phyloP scores from a whole-genome alignment of 2,329 filamentous ascomycete genomes.

The Ilyonectria robusta region DNA sequence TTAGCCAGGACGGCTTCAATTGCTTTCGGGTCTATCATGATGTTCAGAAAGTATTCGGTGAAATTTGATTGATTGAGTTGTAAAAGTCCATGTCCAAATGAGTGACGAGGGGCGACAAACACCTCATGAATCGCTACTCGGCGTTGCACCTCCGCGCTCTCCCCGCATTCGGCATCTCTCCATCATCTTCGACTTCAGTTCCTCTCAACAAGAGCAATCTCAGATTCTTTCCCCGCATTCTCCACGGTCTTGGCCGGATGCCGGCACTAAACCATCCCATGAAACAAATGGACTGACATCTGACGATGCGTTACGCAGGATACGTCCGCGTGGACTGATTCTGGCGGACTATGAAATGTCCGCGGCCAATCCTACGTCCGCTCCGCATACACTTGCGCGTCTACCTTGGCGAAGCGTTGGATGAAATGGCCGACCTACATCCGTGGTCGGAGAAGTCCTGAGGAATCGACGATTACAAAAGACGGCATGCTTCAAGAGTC shows the following conservation, averaged over 20 bases:
- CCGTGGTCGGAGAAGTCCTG: constrained; percentile 13
- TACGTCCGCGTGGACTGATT: constrained; percentile 5
- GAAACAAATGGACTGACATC: constrained; percentile 16
- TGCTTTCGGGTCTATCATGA: constrained; percentile 43
- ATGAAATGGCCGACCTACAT: constrained; percentile 32
- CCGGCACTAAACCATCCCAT: neutral
- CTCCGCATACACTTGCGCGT: neutral
- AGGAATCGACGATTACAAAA: constrained; percentile 31
- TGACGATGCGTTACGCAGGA: neutral
- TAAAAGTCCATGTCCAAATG: neutral
- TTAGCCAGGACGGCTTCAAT: constrained; percentile 37
- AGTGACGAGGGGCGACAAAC: neutral
- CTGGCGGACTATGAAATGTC: constrained; percentile 30
- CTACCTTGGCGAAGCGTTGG: constrained; percentile 25
- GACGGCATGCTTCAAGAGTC: constrained; percentile 18
- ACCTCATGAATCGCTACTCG: neutral
- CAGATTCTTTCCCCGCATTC: neutral
- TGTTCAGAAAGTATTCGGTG: neutral
- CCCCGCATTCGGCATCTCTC: constrained; percentile 14
- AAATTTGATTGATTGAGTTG: neutral
- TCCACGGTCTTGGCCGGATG: neutral
- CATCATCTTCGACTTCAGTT: neutral
- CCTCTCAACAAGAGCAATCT: neutral
- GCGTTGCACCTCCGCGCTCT: constrained; percentile 3
- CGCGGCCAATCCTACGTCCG: constrained; percentile 36